Conservation (phyloP, 805 yeast species). For the Maudiozyma serrabonitensis region DNA sequence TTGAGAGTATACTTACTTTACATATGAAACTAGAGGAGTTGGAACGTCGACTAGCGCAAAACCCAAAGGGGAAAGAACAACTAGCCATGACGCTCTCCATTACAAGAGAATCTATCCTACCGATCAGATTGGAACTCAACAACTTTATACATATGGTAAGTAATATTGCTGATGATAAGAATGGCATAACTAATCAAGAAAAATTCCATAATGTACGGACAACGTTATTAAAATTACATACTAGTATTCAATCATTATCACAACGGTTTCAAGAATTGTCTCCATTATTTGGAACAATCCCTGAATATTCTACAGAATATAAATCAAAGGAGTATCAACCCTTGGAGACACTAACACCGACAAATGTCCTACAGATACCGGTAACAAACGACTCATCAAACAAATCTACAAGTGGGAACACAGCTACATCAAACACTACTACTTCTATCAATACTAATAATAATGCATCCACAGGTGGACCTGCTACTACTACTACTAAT, state of each 20-base stretch:
- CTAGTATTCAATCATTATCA: conserved; percentile 18
- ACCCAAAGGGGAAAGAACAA: conserved; percentile 7
- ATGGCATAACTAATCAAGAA: conserved; percentile 10
- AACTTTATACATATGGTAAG: conserved; percentile 21
- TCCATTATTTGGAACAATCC: conserved; percentile 20
- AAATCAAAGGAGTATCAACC: conserved; percentile 17
- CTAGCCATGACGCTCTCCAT: conserved; percentile 4
- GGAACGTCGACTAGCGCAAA: conserved; percentile 11
- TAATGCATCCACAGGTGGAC: neutral
- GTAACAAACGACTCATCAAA: neutral
- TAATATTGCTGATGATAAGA: conserved; percentile 8
- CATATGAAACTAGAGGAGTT: conserved; percentile 13
- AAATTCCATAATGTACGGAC: conserved; percentile 13
- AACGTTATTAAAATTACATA: conserved; percentile 14
- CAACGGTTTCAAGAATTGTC: conserved; percentile 14
- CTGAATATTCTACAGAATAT: conserved; percentile 15
- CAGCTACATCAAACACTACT: neutral
- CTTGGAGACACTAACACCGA: conserved; percentile 13
- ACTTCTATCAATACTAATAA: conserved; percentile 1
- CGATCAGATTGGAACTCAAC: conserved; percentile 17
- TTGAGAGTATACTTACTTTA: conserved; percentile 3
- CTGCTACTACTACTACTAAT: conserved; percentile 12
- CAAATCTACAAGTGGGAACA: neutral
- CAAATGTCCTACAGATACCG: neutral
- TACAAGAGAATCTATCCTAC: conserved; percentile 8